A percentile compares a stretch with the other conserved stretches of the same genome.
phyloP scores from a whole-genome alignment of 768 basidiomycete species.

The Termitomyces sp. region DNA sequence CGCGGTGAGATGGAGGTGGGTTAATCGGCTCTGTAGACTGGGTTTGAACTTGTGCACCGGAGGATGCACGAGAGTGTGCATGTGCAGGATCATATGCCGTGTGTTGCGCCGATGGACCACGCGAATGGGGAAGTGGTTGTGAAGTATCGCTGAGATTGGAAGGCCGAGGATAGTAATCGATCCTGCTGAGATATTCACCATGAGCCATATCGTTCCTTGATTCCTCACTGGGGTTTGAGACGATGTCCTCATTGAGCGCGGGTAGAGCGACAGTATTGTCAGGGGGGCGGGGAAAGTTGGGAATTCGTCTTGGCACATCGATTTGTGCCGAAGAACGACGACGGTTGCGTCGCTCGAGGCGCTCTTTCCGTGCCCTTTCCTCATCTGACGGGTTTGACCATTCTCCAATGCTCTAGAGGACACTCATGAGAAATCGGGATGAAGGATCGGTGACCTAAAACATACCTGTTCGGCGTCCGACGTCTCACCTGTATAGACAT shows the following conservation, averaged over 20 bases:
- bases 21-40: constrained; percentile 16
- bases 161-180: constrained; percentile 41
- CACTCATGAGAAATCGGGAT: constrained; percentile 7
- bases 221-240: constrained; percentile 87
- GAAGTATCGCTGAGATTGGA: constrained; percentile 36
- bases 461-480: constrained; percentile 66
- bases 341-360: constrained; percentile 57
- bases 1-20: constrained; percentile 21
- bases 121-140: constrained; percentile 61
- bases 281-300: constrained; percentile 78
- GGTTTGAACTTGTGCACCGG: constrained; percentile 18
- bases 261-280: constrained; percentile 35
- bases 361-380: constrained; percentile 68
- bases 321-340: constrained; percentile 40
- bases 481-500: constrained; percentile 44
- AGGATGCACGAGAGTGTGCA: constrained; percentile 57
- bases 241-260: constrained; percentile 51
- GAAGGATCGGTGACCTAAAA: constrained; percentile 8
- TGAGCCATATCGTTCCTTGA: constrained; percentile 22
- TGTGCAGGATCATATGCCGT: constrained; percentile 55
- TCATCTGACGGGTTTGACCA: constrained; percentile 92
- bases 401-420: constrained; percentile 70
- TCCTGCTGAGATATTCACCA: constrained; percentile 36
- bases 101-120: constrained; percentile 54
- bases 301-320: constrained; percentile 66